Percentiles rank a stretch among this genome's conserved stretches.
phyloP scores from a whole-genome alignment of 345 rosid genomes.

The Eucalyptus cloeziana region DNA sequence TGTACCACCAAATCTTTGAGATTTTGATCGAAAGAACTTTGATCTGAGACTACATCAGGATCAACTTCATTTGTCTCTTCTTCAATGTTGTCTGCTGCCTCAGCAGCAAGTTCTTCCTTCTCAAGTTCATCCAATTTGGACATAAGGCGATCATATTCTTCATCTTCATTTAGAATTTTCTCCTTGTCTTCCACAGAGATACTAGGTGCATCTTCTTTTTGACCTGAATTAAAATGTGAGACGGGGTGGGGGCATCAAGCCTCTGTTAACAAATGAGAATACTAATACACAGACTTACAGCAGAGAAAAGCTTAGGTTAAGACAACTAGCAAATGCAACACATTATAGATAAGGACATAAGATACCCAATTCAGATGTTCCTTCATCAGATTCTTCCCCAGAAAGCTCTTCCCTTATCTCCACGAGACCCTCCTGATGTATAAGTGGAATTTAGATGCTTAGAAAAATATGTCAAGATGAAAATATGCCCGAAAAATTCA shows the following conservation, averaged over 20 bases:
- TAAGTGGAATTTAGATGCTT: neutral
- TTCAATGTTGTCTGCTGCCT: conserved; percentile 10
- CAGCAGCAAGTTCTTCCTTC: conserved; percentile 68
- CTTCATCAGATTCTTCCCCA: conserved; percentile 29
- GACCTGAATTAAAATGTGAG: conserved; percentile 2
- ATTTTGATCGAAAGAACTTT: neutral
- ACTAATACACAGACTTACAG: neutral
- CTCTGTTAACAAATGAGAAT: neutral
- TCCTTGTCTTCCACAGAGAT: conserved; percentile 10
- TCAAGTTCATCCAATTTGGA: conserved; percentile 88
- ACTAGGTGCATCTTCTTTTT: neutral
- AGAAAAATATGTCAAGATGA: neutral
- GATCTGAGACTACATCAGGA: neutral
- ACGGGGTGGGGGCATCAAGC: neutral
- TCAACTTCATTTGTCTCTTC: conserved; percentile 2
- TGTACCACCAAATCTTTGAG: conserved; percentile 25
- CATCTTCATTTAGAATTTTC: conserved; percentile 31
- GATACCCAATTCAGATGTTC: conserved; percentile 22
- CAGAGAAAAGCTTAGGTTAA: neutral
- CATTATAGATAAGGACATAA: neutral
- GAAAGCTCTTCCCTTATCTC: conserved; percentile 84
- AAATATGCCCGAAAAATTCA: neutral
- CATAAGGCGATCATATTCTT: conserved; percentile 64
- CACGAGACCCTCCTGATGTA: conserved; percentile 67
- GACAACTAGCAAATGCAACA: neutral